phyloP scores from a whole-genome alignment of 306 rosid genomes.

The Fragaria iinumae region DNA sequence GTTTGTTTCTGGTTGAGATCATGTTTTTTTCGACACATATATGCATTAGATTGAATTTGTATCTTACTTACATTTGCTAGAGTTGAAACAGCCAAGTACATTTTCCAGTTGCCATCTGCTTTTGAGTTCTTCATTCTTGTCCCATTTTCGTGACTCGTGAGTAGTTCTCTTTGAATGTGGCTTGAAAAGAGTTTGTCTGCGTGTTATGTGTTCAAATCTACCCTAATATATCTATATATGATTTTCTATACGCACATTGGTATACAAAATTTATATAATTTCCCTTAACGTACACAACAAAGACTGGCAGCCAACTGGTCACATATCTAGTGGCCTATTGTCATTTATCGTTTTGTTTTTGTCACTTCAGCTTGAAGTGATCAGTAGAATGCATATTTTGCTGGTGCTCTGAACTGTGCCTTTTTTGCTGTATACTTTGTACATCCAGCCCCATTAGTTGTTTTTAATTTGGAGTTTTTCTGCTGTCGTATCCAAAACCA shows the following conservation, averaged over 20 bases:
- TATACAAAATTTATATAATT: neutral
- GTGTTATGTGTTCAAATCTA: neutral
- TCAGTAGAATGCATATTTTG: neutral
- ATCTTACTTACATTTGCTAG: neutral
- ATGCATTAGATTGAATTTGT: neutral
- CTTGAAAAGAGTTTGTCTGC: too few relatives aligned
- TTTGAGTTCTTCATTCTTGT: neutral
- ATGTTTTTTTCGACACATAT: neutral
- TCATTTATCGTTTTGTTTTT: neutral
- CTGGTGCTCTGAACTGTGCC: neutral
- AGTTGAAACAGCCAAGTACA: neutral
- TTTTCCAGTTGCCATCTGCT: neutral
- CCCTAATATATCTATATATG: neutral
- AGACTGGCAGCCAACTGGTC: neutral
- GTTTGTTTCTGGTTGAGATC: neutral
- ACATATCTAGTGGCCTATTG: neutral
- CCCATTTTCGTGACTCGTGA: neutral
- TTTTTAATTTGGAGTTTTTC: neutral
- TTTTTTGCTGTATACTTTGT: neutral
- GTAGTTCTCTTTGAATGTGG: too few relatives aligned
- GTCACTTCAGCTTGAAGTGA: neutral
- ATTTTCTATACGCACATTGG: neutral
- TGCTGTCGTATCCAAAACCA: neutral
- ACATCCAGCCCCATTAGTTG: neutral
- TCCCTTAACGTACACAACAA: neutral